These are phyloP conservation scores for Claviceps sp. DNA, from an alignment of 2,329 filamentous ascomycete genomes.

Conservation along the genomic window DNA sequence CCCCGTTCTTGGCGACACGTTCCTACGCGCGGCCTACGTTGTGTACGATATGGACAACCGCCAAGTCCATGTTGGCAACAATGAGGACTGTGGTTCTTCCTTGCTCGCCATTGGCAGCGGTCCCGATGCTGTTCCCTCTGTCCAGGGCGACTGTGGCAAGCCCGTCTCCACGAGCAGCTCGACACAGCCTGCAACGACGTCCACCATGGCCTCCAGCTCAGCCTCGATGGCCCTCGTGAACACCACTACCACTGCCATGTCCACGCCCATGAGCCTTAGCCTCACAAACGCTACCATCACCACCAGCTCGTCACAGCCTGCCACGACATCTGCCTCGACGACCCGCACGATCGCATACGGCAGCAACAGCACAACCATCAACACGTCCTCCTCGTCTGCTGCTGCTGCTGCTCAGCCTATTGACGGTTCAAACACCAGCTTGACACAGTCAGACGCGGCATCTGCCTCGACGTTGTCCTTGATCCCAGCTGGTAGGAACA, in stretches of 20 bases:
- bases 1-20: conserved; percentile 30
- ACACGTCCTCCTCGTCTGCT: neutral
- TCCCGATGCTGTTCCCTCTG: conserved; percentile 21
- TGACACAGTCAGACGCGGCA: neutral
- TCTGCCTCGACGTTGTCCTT: neutral
- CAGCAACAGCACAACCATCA: neutral
- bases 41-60: conserved; percentile 29
- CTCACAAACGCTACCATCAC: neutral
- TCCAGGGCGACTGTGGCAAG: conserved; percentile 17
- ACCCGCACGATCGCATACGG: neutral
- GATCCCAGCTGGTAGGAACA: neutral
- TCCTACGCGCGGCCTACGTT: conserved; percentile 30
- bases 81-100: conserved; percentile 24
- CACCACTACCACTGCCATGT: no score
- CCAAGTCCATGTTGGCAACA: conserved; percentile 23
- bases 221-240: no score
- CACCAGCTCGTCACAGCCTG: neutral
- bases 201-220: neutral
- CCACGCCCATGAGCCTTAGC: neutral
- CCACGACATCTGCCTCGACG: neutral
- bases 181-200: neutral
- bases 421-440: neutral
- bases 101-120: conserved; percentile 25
- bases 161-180: conserved; percentile 7
- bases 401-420: neutral